Evolutionary conservation across 441 rosid species (phyloP), one percentile per base, ranked within the genome.

Genomic region (Populus hybrid): DNA sequence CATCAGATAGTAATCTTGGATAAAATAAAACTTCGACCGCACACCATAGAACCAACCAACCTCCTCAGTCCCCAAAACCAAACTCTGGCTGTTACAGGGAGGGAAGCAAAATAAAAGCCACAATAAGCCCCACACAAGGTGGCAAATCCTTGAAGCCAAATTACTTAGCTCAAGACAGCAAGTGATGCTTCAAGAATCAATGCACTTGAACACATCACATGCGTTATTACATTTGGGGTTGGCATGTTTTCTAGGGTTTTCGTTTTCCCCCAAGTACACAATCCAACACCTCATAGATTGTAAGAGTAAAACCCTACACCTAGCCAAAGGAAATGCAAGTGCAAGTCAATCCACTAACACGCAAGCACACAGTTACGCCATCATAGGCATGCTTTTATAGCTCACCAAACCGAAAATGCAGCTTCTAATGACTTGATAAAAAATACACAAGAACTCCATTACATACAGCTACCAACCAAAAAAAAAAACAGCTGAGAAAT

Each of bases 401-500:
- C 7, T 53, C 61, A 53, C 61, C 61, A 53, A 53, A 16, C 61
- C 7, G 7, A 46, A 4, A 4, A 50, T 50, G 59, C 59, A 50
- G n/a, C 59, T 50, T 16, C 59, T 53, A 6, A 4, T 53, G 8
- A 53, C 61, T 16, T 1, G 61, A 53, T 16, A 18, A 16, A 53
- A 5, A 53, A 53, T 53, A 53, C 7, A 53, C n/a, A 16, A 53
- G n/a, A 53, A 53, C 61, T 53, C n/a, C 61, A 53, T 53, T 18
- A 11, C 61, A 18, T 53, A 53, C 61, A 53, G 61, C 61, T 53
- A 53, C 61, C 61, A 59, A 69, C 2, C 7, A 7, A 67, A 2
- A 32, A 30, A 71, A 26, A 70, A 70, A 38, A 69, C 63, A 40
- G 70, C 42, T 77, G 28, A 71, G 66, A 9, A 28, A 71, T 70